Evolutionary conservation across 139 green algal genomes (phyloP).

Genomic region (Chlorella sp.): DNA sequence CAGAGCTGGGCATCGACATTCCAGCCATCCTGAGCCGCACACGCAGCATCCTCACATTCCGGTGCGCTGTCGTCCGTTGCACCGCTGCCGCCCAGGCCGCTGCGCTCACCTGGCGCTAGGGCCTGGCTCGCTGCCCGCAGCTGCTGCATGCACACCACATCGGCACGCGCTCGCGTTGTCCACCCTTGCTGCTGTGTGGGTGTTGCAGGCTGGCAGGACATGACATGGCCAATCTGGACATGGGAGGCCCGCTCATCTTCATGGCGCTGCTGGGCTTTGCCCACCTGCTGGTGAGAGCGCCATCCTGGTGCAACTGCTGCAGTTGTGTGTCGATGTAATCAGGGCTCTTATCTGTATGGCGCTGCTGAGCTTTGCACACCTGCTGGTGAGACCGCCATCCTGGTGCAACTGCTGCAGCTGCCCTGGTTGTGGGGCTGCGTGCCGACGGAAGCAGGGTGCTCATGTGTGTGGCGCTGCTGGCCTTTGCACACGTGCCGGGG

Average conservation of each 20-base stretch:
- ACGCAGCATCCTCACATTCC: constrained; percentile 71
- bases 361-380: constrained; percentile 78
- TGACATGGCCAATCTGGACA: constrained; percentile 83
- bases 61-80: not conserved
- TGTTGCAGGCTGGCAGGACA: constrained; percentile 48
- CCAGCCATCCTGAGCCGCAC: constrained; percentile 81
- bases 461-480: constrained; percentile 83
- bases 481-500: constrained; percentile 88
- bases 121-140: too few species aligned
- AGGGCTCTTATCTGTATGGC: constrained; percentile 88
- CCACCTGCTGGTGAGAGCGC: constrained; percentile 86
- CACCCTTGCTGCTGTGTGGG: too few species aligned
- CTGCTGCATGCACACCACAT: too few species aligned
- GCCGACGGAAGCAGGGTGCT: too few species aligned
- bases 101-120: too few species aligned
- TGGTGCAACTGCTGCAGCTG: too few species aligned
- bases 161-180: too few species aligned
- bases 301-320: too few species aligned
- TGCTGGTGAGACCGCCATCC: constrained; percentile 78
- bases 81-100: too few species aligned
- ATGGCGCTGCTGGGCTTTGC: constrained; percentile 75
- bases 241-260: constrained; percentile 92
- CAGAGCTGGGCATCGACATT: constrained; percentile 97
- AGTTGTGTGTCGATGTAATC: too few species aligned
- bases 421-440: too few species aligned